Percentiles rank a stretch among this genome's conserved stretches.
phyloP scores from a whole-genome alignment of 1,284 basidiomycete genomes.

The Xerocomus minutiporus region DNA sequence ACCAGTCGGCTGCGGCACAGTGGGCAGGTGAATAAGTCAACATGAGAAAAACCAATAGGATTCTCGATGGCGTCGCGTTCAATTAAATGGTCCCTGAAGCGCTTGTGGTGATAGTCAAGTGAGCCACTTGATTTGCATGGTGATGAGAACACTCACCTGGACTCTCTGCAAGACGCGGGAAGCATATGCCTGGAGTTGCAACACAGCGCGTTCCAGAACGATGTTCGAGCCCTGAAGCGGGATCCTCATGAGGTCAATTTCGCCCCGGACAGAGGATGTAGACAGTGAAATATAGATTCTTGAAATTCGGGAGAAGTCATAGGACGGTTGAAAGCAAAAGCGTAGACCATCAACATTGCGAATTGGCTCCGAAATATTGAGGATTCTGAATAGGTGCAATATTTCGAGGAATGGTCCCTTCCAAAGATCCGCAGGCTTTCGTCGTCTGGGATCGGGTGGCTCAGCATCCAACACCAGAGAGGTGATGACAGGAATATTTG shows the following conservation, averaged over 20 bases:
- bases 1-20: slow-evolving; percentile 6
- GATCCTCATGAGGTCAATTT: slow-evolving; percentile 15
- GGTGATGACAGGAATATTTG: slow-evolving; percentile 5
- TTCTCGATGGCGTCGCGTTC: slow-evolving; percentile 1
- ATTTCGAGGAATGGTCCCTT: slow-evolving; percentile 11
- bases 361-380: not conserved
- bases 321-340: slow-evolving; percentile 20
- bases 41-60: slow-evolving; percentile 3
- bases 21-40: slow-evolving; percentile 23
- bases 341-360: not conserved
- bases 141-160: slow-evolving; percentile 1
- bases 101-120: slow-evolving; percentile 7
- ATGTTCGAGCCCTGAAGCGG: not conserved
- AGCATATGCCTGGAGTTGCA: slow-evolving; percentile 13
- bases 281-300: slow-evolving; percentile 14
- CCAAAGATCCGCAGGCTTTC: slow-evolving; percentile 5
- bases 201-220: not conserved
- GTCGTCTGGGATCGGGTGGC: not conserved
- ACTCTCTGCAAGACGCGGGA: slow-evolving; percentile 4
- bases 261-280: not conserved
- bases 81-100: slow-evolving; percentile 13
- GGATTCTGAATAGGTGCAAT: slow-evolving; percentile 6
- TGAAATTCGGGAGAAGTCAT: slow-evolving; percentile 17
- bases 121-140: not conserved
- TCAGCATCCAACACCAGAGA: slow-evolving; percentile 2